Evolutionary conservation across 2,329 filamentous ascomycete species (phyloP), one percentile per base, ranked within the genome.

Genomic region (Leptographium procerum): DNA sequence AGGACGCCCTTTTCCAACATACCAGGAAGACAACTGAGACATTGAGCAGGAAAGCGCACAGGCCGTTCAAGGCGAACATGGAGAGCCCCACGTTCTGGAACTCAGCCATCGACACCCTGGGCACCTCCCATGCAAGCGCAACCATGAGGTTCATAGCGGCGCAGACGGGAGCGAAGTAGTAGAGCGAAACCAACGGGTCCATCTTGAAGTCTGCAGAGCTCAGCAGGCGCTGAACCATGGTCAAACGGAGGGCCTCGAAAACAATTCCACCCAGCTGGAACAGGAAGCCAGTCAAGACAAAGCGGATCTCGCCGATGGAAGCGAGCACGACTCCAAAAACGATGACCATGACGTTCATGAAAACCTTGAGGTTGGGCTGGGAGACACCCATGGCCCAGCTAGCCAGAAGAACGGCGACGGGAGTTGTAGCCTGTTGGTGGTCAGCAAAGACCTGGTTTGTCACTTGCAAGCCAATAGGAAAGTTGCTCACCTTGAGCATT

Each of bases 311-410:
- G 68, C 94, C 94, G 63, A 95, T 83, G 1, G 92, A 96, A 55
- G 94, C 94, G 69, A 99, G 90, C 64, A 96, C 78, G 66, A 97
- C 91, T 79, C 94, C 94, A 57, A 97, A 73, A 56, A 97, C 94
- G 67, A 99, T 99, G 70, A 92, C 82, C 48, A 89, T 94, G 62
- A 99, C 91, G 70, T 99, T 99, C 69, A 89, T 82, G 67, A 99
- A 86, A 54, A 90, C 88, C 77, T 85, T 91, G 65, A 94, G 71
- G 76, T 91, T 95, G 57, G 90, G 88, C 62, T 89, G 84, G 16
- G 89, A 84, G 56, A 96, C 84, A 60, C 91, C 89, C 68, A 97
- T 85, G 57, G 80, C 78, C 92, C 94, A 97, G 65, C 90, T 89
- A 47, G 89, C 87, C 65, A 97, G 75, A 45, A 99, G 84, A 56